Evolutionary conservation across 2,329 filamentous ascomycete species (phyloP), one percentile per base, ranked within the genome.

Genomic region (Trichoderma endophyticum): DNA sequence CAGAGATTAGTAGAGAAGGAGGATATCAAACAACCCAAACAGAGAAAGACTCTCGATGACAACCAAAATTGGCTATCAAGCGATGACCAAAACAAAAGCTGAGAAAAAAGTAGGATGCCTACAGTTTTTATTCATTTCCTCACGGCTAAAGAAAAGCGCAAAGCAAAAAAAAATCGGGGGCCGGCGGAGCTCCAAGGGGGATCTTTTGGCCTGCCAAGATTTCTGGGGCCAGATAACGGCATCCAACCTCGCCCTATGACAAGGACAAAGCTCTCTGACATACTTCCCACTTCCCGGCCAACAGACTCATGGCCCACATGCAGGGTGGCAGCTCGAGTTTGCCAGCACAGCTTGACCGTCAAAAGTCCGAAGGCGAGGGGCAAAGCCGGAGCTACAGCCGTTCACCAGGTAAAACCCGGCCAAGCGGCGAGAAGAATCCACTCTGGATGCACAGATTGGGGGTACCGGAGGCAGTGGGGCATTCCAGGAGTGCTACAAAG

Each of bases 241-340:
- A 70, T 26, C 21, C n/a, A 43, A 69, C 32, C 66, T 61, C 56
- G 56, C 56, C 54, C 30, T 60, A 60, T 57, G 24, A 32, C 56
- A 48, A 39, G 34, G 57, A 30, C 26, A 48, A 69, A 61, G 66
- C 32, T 28, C 32, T 67, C 51, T 54, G 64, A 54, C 51, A 59
- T 51, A 12, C 21, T 30, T 54, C 4, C 54, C 39, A 24, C 21
- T 30, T 54, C 4, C 54, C 39, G 48, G 66, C 66, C 66, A 70
- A 54, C 66, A 36, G 30, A 21, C 43, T 32, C 63, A 56, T 18
- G 63, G 43, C 43, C 66, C 66, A 70, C 66, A 12, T 28, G 28
- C 66, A 70, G 66, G 57, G 57, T 30, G 57, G 66, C 56, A 62
- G 57, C 57, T 51, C 15, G n/a, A n/a, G 66, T 54, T 69, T 61